Base-by-base conservation (phyloP, 169 alveolate species). In the Cardiosporidium cionae region DNA sequence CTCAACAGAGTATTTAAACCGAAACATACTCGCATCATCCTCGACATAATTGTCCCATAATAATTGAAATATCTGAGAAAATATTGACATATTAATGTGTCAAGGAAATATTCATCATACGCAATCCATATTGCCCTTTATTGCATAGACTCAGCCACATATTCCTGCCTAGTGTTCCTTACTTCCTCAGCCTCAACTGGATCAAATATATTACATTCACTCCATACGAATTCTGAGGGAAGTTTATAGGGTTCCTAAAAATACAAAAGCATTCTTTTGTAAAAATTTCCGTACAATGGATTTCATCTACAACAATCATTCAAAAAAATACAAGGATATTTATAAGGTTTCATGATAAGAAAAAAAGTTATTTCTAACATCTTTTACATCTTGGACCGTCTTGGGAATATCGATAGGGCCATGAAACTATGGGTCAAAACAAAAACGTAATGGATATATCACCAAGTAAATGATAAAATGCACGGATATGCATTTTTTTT, bases 11-110 rank as follows among this genome's bases (percentile, higher is more conserved):
- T 97, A 97, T 76, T 96, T 98, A 74, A 97, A 96, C 77, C 99
- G 93, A 80, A 97, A 96, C 67, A 72, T 58, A 70, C 87, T 85
- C 81, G 92, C 99, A 71, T 94, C 98, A 88, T 97, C 99, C 75
- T 97, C 99, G 9, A 97, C 99, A 86, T 97, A 97, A 83, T 96
- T 91, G 70, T 94, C 90, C 33, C 85, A 90, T 70, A 97, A 86
- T 58, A 96, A 82, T 0, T 79, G 84, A 67, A 93, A 94, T 9
- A 94, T 89, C 92, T 93, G 91, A 29, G 74, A 32, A 32, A 54
- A 9, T 44, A n/a, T 9, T n/a, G 22, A 63, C 16, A n/a, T 9
- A 9, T 9, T 9, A 9, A 16, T n/a, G 9, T 16, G 58, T 9
- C 58, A 16, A 16, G n/a, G n/a, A 44, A 9, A 16, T 44, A 44